Conservation (phyloP, 805 yeast species). For the Teunomyces aglyptinius region DNA sequence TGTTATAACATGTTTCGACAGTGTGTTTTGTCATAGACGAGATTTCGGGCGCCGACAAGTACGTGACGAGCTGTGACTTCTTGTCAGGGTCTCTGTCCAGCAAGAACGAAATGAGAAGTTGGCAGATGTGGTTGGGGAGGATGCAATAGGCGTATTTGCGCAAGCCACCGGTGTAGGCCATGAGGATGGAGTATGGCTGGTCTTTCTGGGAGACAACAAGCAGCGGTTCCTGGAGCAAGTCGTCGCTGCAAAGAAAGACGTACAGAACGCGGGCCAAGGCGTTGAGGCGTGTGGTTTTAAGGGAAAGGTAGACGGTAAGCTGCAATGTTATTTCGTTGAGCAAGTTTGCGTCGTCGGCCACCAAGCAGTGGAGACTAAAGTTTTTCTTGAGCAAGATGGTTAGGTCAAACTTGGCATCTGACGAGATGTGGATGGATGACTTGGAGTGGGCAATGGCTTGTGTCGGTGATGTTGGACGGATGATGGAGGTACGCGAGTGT, state of each 20-base stretch:
- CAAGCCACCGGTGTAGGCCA: slow-evolving; percentile 40
- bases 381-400: slow-evolving; percentile 34
- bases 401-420: slow-evolving; percentile 30
- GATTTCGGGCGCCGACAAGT: slow-evolving; percentile 14
- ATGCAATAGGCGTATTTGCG: slow-evolving; percentile 39
- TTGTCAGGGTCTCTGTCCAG: slow-evolving; percentile 9
- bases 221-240: slow-evolving; percentile 22
- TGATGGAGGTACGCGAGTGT: not conserved
- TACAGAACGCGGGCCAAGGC: slow-evolving; percentile 16
- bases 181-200: slow-evolving; percentile 26
- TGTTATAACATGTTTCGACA: slow-evolving; percentile 26
- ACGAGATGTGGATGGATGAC: slow-evolving; percentile 1
- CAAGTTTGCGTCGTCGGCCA: slow-evolving; percentile 34
- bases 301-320: slow-evolving; percentile 32
- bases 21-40: slow-evolving; percentile 27
- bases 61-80: slow-evolving; percentile 13
- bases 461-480: not conserved
- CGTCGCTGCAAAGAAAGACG: slow-evolving; percentile 21
- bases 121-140: slow-evolving; percentile 30
- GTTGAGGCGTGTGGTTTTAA: slow-evolving; percentile 16
- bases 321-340: slow-evolving; percentile 33
- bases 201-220: slow-evolving; percentile 27
- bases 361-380: slow-evolving; percentile 29
- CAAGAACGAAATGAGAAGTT: slow-evolving; percentile 22
- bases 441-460: not conserved